Evolutionary conservation across 2,329 filamentous ascomycete genomes (phyloP).

Genomic region (Curvularia eragrostidis): DNA sequence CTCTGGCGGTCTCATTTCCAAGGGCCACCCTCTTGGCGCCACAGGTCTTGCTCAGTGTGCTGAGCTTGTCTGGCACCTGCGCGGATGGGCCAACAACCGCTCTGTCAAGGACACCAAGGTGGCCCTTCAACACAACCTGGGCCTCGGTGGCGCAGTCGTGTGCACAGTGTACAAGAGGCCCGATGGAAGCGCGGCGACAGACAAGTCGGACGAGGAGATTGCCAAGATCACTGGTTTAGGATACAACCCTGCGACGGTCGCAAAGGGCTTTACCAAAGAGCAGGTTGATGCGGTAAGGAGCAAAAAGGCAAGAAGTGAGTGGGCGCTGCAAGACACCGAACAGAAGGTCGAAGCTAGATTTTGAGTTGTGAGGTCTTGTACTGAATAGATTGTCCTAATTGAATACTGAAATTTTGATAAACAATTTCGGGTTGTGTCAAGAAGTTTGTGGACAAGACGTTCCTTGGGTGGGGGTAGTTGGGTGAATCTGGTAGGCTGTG

Average conservation of each 20-base stretch:
- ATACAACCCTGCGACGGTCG: constrained; percentile 91
- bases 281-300: constrained; percentile 74
- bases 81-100: constrained; percentile 95
- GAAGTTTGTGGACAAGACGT: background rate
- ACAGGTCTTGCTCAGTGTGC: constrained; percentile 96
- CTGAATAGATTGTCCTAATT: background rate
- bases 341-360: constrained; percentile 77
- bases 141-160: constrained; percentile 87
- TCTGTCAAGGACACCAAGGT: constrained; percentile 70
- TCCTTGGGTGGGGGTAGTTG: background rate
- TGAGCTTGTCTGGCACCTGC: constrained; percentile 92
- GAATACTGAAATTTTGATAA: too few species aligned
- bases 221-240: constrained; percentile 73
- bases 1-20: constrained; percentile 91
- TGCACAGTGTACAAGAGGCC: constrained; percentile 87
- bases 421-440: background rate
- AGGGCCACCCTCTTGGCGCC: constrained; percentile 92
- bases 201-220: constrained; percentile 68
- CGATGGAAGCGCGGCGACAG: constrained; percentile 71
- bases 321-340: constrained; percentile 78
- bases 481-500: background rate
- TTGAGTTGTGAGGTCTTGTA: constrained; percentile 37
- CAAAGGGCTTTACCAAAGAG: constrained; percentile 82
- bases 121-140: constrained; percentile 90
- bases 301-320: constrained; percentile 70